Conservation (phyloP, 2,329 filamentous ascomycete genomes). For the Aphanocladium album region DNA sequence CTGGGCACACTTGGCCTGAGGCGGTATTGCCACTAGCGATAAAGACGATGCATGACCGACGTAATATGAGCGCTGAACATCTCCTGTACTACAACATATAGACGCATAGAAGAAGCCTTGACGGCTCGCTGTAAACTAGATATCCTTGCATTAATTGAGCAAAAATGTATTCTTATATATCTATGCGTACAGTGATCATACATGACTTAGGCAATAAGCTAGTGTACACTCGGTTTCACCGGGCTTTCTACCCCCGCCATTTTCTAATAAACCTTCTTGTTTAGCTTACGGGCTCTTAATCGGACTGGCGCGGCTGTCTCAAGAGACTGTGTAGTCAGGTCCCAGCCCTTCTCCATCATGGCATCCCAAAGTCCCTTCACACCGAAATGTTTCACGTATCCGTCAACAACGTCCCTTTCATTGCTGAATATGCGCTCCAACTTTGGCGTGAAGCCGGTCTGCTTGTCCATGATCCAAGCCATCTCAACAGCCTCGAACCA, state of each 20-base stretch:
- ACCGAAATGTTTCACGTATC: conserved; percentile 3
- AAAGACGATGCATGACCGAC: not conserved
- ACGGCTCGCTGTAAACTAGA: not conserved
- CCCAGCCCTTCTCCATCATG: conserved; percentile 30
- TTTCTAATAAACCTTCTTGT: conserved; percentile 20
- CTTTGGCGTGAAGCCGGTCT: not conserved
- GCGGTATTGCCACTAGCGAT: not conserved
- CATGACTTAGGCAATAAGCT: not conserved
- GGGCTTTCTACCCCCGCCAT: not conserved
- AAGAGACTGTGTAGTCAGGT: conserved; percentile 28
- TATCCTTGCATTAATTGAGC: conserved; percentile 3
- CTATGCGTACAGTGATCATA: not conserved
- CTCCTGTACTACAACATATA: conserved; percentile 9
- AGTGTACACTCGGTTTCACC: not conserved
- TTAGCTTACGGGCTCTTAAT: conserved; percentile 19
- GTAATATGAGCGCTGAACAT: not conserved
- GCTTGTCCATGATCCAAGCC: conserved; percentile 27
- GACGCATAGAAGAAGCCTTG: not conserved
- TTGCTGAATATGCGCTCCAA: not conserved
- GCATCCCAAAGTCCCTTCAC: conserved; percentile 22
- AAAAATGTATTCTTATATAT: conserved; percentile 1
- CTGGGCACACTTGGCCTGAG: conserved; percentile 44
- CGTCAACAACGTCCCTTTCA: not conserved
- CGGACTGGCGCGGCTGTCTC: conserved; percentile 33
- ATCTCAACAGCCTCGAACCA: conserved; percentile 36